Evolutionary conservation across 768 basidiomycete species (phyloP), one percentile per base, ranked within the genome.

Genomic region (Leucosporidium scottii): DNA sequence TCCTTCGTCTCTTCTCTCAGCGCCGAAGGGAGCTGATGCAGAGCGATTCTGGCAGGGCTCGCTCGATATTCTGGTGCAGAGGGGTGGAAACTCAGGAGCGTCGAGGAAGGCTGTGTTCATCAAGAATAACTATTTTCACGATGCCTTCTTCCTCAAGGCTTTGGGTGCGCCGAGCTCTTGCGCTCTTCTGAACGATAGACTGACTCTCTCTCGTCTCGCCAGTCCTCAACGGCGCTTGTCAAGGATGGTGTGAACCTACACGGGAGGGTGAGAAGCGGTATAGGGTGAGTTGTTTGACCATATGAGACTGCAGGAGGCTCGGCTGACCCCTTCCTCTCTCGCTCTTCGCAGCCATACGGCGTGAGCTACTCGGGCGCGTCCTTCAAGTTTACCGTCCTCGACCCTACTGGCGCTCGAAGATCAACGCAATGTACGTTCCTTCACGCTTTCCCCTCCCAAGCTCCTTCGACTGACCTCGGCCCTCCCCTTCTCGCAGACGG

Each of bases 61-160:
- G 1, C 80, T 98, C 44, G 96, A 99, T 78, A 84, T 99, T n/a
- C 82, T 96, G 78, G 83, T 98, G 0, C 93, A 94, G 75, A 81
- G 96, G 51, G 85, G 86, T 0, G 92, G 91, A 2, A 79, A 80
- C 6, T 84, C 85, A 61, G 80, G 79, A 54, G 66, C 73, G 2
- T 69, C 72, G 31, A 63, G 77, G 23, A 74, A 68, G 50, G 79
- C 90, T 23, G 75, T 85, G 7, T 94, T 99, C 75, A 81, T 99
- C 58, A 92, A 94, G 79, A 99, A 99, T 76, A 98, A 97, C 78
- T 90, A 93, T 75, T 98, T 94, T 75, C 93, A 93, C 76, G 96
- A 99, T 72, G 94, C 96, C 0, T 99, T 99, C 82, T 99, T 98
- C 84, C 82, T 98, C 61, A 97, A 97, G 76, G 91, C 96, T 3